phyloP scores from a whole-genome alignment of 257 asterid genomes.

The Petrea volubilis region DNA sequence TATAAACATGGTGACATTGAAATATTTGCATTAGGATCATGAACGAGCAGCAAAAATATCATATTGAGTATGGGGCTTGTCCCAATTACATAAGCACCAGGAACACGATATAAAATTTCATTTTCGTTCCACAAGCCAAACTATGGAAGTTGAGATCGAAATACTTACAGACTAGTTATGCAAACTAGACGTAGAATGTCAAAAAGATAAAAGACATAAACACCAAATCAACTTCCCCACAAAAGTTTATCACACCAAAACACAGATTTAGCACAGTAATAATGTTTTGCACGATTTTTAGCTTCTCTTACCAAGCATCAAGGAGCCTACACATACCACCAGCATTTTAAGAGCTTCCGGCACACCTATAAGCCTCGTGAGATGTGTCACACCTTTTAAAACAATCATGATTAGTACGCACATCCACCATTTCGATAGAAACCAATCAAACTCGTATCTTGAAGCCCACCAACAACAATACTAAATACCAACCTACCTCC shows the following conservation, averaged over 20 bases:
- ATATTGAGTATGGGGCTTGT: background rate
- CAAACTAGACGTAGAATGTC: background rate
- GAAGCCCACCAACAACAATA: background rate
- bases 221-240: background rate
- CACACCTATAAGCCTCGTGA: constrained; percentile 70
- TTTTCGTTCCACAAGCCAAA: background rate
- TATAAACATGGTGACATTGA: background rate
- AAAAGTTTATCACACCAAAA: background rate
- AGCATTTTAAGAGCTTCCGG: constrained; percentile 59
- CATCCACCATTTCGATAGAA: background rate
- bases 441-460: background rate
- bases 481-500: constrained; percentile 48
- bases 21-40: background rate
- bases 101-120: background rate
- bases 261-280: background rate
- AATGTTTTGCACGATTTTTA: background rate
- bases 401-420: constrained; percentile 8
- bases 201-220: background rate
- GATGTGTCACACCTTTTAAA: constrained; percentile 62
- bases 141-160: background rate
- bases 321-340: constrained; percentile 49
- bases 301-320: background rate
- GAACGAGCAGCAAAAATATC: background rate
- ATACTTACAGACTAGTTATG: background rate
- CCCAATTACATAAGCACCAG: background rate